Evolutionary conservation across 768 basidiomycete species (phyloP).

Genomic region (Lactifluus piperatus): DNA sequence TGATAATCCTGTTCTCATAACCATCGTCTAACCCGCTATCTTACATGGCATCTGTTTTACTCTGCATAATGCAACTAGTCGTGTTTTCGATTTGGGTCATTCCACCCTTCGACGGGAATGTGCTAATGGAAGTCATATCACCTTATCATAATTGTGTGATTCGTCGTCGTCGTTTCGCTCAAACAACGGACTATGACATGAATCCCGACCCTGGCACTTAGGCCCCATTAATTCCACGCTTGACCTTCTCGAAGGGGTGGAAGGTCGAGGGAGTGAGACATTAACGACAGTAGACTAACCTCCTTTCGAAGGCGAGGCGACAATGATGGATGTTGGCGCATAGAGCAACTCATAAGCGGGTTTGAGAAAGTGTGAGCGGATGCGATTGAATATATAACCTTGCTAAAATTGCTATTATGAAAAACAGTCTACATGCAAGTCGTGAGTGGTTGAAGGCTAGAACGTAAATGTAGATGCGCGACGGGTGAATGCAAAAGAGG

Average conservation of each 20-base stretch:
- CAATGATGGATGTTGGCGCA: neutral
- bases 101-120: slow-evolving; percentile 4
- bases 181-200: neutral
- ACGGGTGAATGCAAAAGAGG: slow-evolving; percentile 17
- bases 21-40: neutral
- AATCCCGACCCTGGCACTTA: neutral
- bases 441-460: slow-evolving; percentile 14
- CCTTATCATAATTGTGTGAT: slow-evolving; percentile 1
- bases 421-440: slow-evolving; percentile 20
- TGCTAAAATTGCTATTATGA: slow-evolving; percentile 18
- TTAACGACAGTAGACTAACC: neutral
- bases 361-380: slow-evolving; percentile 1
- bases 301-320: neutral
- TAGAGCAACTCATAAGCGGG: neutral
- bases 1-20: slow-evolving; percentile 4
- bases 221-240: neutral
- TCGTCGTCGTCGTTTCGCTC: neutral
- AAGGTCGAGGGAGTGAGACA: neutral
- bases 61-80: neutral
- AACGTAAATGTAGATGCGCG: slow-evolving; percentile 19
- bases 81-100: neutral
- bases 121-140: slow-evolving; percentile 8
- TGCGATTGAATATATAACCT: slow-evolving; percentile 15
- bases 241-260: neutral
- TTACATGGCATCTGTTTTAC: neutral